A percentile compares a stretch with the other conserved stretches of the same genome.
Evolutionary conservation across 768 basidiomycete species (phyloP).

Genomic region (Panaeolus cyanescens): DNA sequence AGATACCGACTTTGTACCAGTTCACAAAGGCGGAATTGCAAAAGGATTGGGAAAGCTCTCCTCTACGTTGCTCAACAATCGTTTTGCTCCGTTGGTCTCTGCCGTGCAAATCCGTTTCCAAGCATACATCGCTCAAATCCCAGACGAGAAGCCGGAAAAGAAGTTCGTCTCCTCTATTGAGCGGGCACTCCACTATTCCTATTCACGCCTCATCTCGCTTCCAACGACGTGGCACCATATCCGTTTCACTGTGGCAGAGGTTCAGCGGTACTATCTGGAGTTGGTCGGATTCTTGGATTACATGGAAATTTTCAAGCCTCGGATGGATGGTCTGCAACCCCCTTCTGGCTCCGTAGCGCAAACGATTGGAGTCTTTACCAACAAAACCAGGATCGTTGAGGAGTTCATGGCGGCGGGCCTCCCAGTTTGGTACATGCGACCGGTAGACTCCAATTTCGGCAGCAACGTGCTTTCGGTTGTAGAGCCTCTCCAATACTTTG

Average conservation of each 20-base stretch:
- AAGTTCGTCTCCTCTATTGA: not conserved
- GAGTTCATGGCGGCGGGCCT: slow-evolving; percentile 1
- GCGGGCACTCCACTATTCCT: not conserved
- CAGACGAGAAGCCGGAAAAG: too few species aligned
- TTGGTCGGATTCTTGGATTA: slow-evolving; percentile 2
- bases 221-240: not conserved
- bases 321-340: not conserved
- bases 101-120: not conserved
- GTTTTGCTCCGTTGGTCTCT: not conserved
- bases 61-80: not conserved
- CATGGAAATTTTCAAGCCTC: slow-evolving; percentile 2
- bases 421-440: slow-evolving; percentile 6
- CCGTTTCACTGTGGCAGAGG: slow-evolving; percentile 1
- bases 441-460: not conserved
- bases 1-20: not conserved
- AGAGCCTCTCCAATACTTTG: not conserved
- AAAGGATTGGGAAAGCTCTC: slow-evolving; percentile 4
- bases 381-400: not conserved
- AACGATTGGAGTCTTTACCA: not conserved
- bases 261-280: slow-evolving; percentile 6
- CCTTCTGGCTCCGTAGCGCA: not conserved
- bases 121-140: too few species aligned
- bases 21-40: not conserved
- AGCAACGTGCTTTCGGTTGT: not conserved
- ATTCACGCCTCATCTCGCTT: not conserved